Evolutionary conservation across 2,329 filamentous ascomycete species (phyloP).

Genomic region (Xylaria sp.): DNA sequence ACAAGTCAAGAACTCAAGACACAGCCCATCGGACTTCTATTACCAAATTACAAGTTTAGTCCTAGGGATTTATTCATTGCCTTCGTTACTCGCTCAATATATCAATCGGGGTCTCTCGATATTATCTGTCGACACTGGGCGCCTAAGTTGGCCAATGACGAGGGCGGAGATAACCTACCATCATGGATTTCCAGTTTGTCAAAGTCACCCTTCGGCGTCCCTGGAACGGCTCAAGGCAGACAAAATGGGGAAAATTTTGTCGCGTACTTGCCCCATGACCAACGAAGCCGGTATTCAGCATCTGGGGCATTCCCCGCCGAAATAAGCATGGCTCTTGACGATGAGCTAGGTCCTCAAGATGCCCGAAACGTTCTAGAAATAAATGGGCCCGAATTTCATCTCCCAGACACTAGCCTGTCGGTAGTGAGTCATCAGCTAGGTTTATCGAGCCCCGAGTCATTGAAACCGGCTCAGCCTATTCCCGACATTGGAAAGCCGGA

Average conservation of each 20-base stretch:
- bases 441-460: background rate
- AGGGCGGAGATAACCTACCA: slow-evolving; percentile 21
- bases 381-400: background rate
- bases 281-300: slow-evolving; percentile 17
- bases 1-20: slow-evolving; percentile 7
- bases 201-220: slow-evolving; percentile 10
- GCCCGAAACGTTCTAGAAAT: background rate
- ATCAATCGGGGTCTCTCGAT: slow-evolving; percentile 9
- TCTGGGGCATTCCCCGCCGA: background rate
- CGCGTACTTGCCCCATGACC: slow-evolving; percentile 18
- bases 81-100: slow-evolving; percentile 26
- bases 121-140: slow-evolving; percentile 29
- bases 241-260: slow-evolving; percentile 29
- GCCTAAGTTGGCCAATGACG: slow-evolving; percentile 4
- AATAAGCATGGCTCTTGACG: slow-evolving; percentile 20
- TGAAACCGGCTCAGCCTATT: background rate
- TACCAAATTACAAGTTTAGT: slow-evolving; percentile 25
- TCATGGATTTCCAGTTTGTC: slow-evolving; percentile 24
- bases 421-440: slow-evolving; percentile 13
- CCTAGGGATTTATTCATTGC: slow-evolving; percentile 29
- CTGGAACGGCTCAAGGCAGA: slow-evolving; percentile 12
- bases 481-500: background rate
- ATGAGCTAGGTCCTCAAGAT: slow-evolving; percentile 11
- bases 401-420: background rate
- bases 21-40: slow-evolving; percentile 21